Conservation (phyloP, 1,284 basidiomycete species). For the Moesziomyces parantarcticus region DNA sequence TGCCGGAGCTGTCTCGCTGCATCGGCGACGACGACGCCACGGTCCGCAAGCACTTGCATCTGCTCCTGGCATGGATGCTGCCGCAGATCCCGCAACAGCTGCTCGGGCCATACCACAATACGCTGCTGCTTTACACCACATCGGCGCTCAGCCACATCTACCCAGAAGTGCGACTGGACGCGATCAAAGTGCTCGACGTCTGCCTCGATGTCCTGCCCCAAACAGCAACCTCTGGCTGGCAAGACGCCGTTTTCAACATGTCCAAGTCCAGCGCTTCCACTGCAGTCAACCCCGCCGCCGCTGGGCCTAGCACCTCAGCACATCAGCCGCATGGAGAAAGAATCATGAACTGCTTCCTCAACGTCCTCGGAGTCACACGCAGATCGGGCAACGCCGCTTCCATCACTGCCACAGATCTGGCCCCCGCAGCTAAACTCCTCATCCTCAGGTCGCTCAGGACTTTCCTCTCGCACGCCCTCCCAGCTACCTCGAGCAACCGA, state of each 20-base stretch:
- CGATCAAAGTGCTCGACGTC: conserved; percentile 82
- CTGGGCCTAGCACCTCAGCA: conserved; percentile 14
- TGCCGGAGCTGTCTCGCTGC: conserved; percentile 77
- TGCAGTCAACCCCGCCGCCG: not conserved
- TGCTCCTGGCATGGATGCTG: conserved; percentile 77
- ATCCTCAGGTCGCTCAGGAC: conserved; percentile 35
- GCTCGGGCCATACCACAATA: conserved; percentile 73
- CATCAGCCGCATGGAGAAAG: conserved; percentile 54
- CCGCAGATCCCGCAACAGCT: conserved; percentile 75
- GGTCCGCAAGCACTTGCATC: conserved; percentile 70
- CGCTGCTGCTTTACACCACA: conserved; percentile 85
- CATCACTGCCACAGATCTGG: conserved; percentile 34
- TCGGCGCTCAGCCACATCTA: conserved; percentile 95
- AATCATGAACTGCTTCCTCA: conserved; percentile 57
- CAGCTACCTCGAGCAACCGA: conserved; percentile 1
- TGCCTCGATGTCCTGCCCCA: conserved; percentile 80
- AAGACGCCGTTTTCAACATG: conserved; percentile 36
- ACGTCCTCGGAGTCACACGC: conserved; percentile 55
- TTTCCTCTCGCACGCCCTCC: conserved; percentile 31
- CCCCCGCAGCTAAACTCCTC: conserved; percentile 38
- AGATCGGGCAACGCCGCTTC: conserved; percentile 27
- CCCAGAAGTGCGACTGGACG: conserved; percentile 90
- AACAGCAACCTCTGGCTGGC: conserved; percentile 56
- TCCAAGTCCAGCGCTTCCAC: conserved; percentile 15
- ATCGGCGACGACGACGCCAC: conserved; percentile 74